Percentiles rank a stretch among this genome's conserved stretches.
Evolutionary conservation across 805 yeast species (phyloP).

Genomic region (Suhomyces faveliae): DNA sequence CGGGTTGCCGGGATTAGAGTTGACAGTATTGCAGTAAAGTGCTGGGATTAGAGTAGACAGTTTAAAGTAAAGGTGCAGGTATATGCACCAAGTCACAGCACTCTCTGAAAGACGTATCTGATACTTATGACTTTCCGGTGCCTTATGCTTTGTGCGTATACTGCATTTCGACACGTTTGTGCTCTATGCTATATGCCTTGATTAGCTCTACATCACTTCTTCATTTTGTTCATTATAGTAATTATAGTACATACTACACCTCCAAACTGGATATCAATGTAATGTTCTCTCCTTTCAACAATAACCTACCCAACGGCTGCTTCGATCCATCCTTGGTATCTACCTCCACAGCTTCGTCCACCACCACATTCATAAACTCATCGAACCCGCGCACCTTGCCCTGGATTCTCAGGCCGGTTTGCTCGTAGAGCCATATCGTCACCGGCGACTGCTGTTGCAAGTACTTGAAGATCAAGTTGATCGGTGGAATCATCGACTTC

Average conservation of each 20-base stretch:
- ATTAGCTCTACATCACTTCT: not conserved
- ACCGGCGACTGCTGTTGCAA: conserved; percentile 80
- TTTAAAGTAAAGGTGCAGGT: no score
- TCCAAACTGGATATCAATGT: conserved; percentile 59
- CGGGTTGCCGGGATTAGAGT: no score
- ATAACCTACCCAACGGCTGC: conserved; percentile 65
- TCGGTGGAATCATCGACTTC: conserved; percentile 73
- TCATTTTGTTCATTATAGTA: not conserved
- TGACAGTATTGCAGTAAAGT: no score
- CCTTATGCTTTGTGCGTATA: not conserved
- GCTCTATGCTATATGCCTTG: not conserved
- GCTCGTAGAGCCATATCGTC: conserved; percentile 87
- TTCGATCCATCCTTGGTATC: conserved; percentile 47
- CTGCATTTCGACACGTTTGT: not conserved
- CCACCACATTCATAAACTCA: conserved; percentile 87
- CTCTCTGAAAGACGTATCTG: no score
- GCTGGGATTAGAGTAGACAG: no score
- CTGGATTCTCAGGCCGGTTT: conserved; percentile 68
- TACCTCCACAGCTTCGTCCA: conserved; percentile 66
- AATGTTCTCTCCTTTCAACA: conserved; percentile 92
- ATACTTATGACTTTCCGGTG: not conserved
- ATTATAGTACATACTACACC: conserved; percentile 12
- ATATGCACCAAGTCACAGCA: no score
- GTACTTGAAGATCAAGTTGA: conserved; percentile 83
- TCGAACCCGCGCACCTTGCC: conserved; percentile 92